Evolutionary conservation across 192 early-diverging fungal species (phyloP), one percentile per base, ranked within the genome.

Genomic region (Mortierella antarctica): DNA sequence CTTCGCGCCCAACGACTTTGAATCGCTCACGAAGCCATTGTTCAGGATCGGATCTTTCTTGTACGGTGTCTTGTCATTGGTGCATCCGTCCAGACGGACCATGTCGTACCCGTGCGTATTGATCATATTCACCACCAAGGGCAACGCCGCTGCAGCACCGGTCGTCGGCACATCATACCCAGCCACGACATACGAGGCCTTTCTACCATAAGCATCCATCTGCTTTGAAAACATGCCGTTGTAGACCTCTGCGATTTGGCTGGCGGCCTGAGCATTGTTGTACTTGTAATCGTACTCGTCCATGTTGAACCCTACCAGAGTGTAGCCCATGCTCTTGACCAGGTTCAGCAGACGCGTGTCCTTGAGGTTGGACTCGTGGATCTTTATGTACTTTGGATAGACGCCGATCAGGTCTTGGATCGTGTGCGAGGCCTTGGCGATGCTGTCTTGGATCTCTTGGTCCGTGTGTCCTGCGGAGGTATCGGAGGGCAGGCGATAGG

Each of bases 41-140:
- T 74, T 41, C 57, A 64, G 23, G 59, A 67, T 65, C 62, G 68
- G 70, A 42, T 83, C 55, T 45, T 85, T 70, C 69, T 85, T 85
- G 63, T 87, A 87, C 15, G 86, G 86, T 5, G 71, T 61, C 41
- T 85, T 87, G 67, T 87, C 86, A 18, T 84, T 82, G 18, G 75
- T 60, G 65, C 86, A 87, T n/a, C 86, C 86, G 62, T 87, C 86
- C 50, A 87, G 48, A 41, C 86, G 74, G 9, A 87, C 86, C 86
- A 87, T 87, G 51, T 83, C 85, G 44, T 87, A 87, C 5, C 86
- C 84, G 31, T 82, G 53, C 1, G 85, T 65, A 48, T 80, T 55
- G 47, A 87, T 87, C 14, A 73, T 67, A n/a, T 77, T 82, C 39
- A 87, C 49, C 14, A 85, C 75, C 74, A 84, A 78, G 17, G 83